These are phyloP conservation scores for Claviceps cyperi DNA, from an alignment of 2,329 filamentous ascomycete species.

Conservation along the genomic window DNA sequence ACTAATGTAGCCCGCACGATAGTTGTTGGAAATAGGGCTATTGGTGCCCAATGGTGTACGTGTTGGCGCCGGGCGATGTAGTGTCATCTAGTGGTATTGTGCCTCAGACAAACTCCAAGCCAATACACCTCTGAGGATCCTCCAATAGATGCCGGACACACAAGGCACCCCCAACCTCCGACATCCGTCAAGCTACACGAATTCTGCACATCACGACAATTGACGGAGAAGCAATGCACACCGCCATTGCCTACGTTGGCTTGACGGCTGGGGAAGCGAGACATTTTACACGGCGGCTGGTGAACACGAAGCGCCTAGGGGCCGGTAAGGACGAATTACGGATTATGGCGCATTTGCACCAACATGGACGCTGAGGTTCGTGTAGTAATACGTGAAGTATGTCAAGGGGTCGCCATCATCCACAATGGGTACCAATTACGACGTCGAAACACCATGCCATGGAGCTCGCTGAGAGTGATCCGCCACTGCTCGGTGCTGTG, in stretches of 20 bases:
- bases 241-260: not conserved
- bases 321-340: not conserved
- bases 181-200: not conserved
- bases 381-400: not conserved
- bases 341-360: not conserved
- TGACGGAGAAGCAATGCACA: not conserved
- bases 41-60: constrained; percentile 3
- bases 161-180: not conserved
- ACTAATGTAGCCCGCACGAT: not conserved
- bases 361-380: not conserved
- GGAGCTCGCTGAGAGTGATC: too few relatives aligned
- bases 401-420: constrained; percentile 1
- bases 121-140: not conserved
- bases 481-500: too few relatives aligned
- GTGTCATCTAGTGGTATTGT: not conserved
- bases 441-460: too few relatives aligned
- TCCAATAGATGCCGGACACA: not conserved
- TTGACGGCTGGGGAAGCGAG: not conserved
- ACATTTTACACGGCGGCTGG: not conserved
- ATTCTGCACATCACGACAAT: constrained; percentile 1
- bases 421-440: not conserved
- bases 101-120: not conserved
- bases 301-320: not conserved
- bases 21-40: not conserved
- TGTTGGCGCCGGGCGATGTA: constrained; percentile 2